phyloP scores from a whole-genome alignment of 805 yeast genomes.

The Teunomyces barrocoloradensis region DNA sequence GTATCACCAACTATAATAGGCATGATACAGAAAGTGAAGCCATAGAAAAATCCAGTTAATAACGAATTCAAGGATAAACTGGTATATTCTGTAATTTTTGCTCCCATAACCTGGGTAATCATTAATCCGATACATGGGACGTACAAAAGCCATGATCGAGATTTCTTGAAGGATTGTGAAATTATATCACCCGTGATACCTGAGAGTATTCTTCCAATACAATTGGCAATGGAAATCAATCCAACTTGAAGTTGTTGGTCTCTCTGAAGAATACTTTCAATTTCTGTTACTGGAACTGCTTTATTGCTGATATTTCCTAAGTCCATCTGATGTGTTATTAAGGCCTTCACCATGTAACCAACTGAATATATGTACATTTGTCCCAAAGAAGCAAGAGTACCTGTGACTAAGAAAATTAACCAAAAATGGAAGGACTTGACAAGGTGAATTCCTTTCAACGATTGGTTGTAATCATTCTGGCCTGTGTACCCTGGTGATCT shows the following conservation, averaged over 20 bases:
- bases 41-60: slow-evolving; percentile 69
- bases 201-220: slow-evolving; percentile 60
- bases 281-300: slow-evolving; percentile 7
- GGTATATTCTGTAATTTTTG: slow-evolving; percentile 26
- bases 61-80: slow-evolving; percentile 50
- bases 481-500: slow-evolving; percentile 5
- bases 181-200: slow-evolving; percentile 67
- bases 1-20: slow-evolving; percentile 76
- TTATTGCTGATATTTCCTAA: neutral
- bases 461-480: neutral
- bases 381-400: slow-evolving; percentile 41
- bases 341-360: slow-evolving; percentile 45
- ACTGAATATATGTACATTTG: slow-evolving; percentile 48
- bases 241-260: slow-evolving; percentile 74
- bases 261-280: slow-evolving; percentile 41
- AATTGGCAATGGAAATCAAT: slow-evolving; percentile 64
- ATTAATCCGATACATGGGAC: slow-evolving; percentile 50
- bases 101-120: slow-evolving; percentile 51
- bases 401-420: slow-evolving; percentile 37
- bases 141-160: slow-evolving; percentile 54
- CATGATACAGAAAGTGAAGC: slow-evolving; percentile 65
- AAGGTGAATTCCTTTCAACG: slow-evolving; percentile 15
- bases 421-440: slow-evolving; percentile 30
- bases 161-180: slow-evolving; percentile 40
- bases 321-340: slow-evolving; percentile 18